These are phyloP conservation scores for Sphaerobolus stellatus DNA, from an alignment of 1,284 basidiomycete species.

Conservation along the genomic window DNA sequence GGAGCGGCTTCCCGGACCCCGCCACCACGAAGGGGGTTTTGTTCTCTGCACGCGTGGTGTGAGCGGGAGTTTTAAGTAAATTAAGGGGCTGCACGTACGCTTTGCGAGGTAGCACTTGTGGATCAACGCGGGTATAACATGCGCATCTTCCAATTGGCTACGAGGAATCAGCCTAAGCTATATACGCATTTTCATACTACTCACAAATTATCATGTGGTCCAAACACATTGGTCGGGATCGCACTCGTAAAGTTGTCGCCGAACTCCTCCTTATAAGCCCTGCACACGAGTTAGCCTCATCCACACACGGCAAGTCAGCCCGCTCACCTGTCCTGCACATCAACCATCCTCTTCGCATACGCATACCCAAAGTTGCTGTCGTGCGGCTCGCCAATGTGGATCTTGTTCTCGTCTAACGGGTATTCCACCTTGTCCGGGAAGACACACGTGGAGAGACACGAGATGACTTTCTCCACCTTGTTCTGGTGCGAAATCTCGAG, in stretches of 20 bases:
- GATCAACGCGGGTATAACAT: conserved; percentile 87
- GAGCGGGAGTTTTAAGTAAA: neutral
- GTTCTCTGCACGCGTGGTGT: conserved; percentile 55
- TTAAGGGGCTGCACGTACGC: conserved; percentile 45
- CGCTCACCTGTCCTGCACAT: conserved; percentile 85
- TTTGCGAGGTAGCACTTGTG: conserved; percentile 89
- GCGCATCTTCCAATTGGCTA: conserved; percentile 83
- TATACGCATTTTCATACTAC: conserved; percentile 16
- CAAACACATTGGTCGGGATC: conserved; percentile 91
- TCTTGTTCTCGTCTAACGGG: conserved; percentile 86
- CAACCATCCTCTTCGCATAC: conserved; percentile 90
- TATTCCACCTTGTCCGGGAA: conserved; percentile 80
- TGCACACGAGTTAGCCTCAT: conserved; percentile 27
- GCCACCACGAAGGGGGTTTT: conserved; percentile 78
- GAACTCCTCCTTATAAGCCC: conserved; percentile 89
- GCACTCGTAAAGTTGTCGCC: conserved; percentile 89
- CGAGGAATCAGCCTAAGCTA: conserved; percentile 15
- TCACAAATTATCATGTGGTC: conserved; percentile 79
- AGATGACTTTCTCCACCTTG: conserved; percentile 71
- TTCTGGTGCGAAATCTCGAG: conserved; percentile 69
- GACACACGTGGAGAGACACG: conserved; percentile 85
- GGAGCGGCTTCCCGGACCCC: conserved; percentile 83
- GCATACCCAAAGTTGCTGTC: conserved; percentile 91
- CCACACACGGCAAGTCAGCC: neutral
- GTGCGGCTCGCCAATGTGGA: conserved; percentile 86